These are phyloP conservation scores for Penicillium brevicompactum DNA, from an alignment of 2,329 filamentous ascomycete genomes.

Conservation along the genomic window DNA sequence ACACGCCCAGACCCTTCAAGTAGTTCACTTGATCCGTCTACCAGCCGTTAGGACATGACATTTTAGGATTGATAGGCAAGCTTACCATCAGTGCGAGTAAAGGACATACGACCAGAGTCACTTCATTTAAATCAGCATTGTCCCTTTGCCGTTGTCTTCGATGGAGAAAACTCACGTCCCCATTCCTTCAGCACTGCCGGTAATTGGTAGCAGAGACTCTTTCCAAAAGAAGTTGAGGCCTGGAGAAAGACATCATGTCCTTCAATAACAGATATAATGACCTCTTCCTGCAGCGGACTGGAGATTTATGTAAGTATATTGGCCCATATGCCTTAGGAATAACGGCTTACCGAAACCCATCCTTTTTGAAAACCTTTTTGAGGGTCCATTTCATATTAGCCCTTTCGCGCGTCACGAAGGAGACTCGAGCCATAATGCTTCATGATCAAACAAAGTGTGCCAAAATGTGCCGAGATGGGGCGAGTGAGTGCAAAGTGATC, in stretches of 20 bases:
- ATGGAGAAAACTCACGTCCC: constrained; percentile 64
- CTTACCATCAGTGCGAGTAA: constrained; percentile 83
- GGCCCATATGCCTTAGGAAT: background rate
- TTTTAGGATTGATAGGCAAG: background rate
- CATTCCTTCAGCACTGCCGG: constrained; percentile 78
- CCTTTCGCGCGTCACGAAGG: constrained; percentile 29
- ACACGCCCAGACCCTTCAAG: constrained; percentile 71
- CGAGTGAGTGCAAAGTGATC: background rate
- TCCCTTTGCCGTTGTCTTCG: background rate
- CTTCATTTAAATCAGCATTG: constrained; percentile 44
- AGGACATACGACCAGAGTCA: constrained; percentile 89
- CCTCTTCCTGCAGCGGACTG: constrained; percentile 82
- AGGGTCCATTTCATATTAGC: constrained; percentile 74
- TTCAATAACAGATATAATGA: constrained; percentile 77
- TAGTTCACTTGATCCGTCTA: constrained; percentile 91
- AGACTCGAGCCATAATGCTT: constrained; percentile 29
- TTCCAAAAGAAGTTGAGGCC: constrained; percentile 75
- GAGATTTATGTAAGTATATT: background rate
- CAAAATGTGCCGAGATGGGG: background rate
- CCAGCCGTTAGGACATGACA: background rate
- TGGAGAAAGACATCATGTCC: constrained; percentile 92
- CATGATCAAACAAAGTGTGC: constrained; percentile 20
- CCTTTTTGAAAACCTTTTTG: constrained; percentile 71
- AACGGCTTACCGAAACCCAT: constrained; percentile 64
- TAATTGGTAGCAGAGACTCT: constrained; percentile 89